A percentile compares a stretch with the other conserved stretches of the same genome.
These are phyloP conservation scores for Ganoderma leucocontextum DNA, from an alignment of 1,284 basidiomycete species.

Conservation along the genomic window DNA sequence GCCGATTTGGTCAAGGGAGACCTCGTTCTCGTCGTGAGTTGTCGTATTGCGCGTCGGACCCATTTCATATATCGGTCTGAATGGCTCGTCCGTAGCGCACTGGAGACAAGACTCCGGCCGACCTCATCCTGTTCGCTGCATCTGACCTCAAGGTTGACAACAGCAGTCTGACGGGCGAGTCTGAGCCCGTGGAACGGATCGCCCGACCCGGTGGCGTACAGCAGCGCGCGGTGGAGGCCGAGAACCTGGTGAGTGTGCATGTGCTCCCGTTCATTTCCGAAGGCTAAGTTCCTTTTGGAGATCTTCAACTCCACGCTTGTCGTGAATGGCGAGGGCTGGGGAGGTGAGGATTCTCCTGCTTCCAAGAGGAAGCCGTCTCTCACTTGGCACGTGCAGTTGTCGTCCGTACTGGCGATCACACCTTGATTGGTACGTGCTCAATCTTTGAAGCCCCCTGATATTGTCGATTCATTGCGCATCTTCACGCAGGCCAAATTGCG, in stretches of 20 bases:
- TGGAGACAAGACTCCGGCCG: constrained; percentile 77
- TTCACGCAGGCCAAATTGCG: constrained; percentile 64
- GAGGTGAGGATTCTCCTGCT: constrained; percentile 50
- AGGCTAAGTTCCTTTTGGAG: constrained; percentile 40
- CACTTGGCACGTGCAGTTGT: constrained; percentile 54
- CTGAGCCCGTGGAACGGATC: constrained; percentile 69
- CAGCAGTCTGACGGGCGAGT: constrained; percentile 74
- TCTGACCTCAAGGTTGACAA: constrained; percentile 76
- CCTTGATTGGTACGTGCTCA: constrained; percentile 59
- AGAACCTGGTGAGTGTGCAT: constrained; percentile 59
- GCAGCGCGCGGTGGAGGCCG: constrained; percentile 64
- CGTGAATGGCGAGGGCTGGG: constrained; percentile 75
- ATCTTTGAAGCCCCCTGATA: not conserved
- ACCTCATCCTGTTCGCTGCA: constrained; percentile 64
- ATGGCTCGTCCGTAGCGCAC: constrained; percentile 51
- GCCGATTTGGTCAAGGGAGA: constrained; percentile 75
- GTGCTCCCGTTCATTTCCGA: constrained; percentile 9
- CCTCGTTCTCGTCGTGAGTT: constrained; percentile 65
- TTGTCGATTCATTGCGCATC: constrained; percentile 8
- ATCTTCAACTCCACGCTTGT: constrained; percentile 73
- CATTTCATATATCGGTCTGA: not conserved
- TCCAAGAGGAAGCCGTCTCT: not conserved
- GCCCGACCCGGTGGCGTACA: constrained; percentile 55
- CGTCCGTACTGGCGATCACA: constrained; percentile 72
- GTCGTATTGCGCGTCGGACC: not conserved